Percentiles rank a stretch among this genome's conserved stretches.
These are phyloP conservation scores for Conticribra weissflogii DNA, from an alignment of 108 stramenopile species.

Conservation along the genomic window DNA sequence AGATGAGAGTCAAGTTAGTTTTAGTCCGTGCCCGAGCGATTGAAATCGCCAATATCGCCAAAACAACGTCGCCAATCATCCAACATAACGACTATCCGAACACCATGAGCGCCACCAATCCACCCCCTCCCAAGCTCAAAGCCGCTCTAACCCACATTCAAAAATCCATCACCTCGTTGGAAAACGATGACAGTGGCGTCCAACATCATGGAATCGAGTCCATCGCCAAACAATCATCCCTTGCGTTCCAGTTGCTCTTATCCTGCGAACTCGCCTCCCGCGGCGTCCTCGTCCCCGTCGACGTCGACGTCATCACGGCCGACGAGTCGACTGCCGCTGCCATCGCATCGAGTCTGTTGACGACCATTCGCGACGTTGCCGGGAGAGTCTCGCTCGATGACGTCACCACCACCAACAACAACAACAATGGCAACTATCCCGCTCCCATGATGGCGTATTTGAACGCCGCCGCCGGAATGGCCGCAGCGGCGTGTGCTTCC, in stretches of 20 bases:
- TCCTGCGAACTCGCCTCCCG: slow-evolving; percentile 30
- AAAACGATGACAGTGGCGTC: not conserved
- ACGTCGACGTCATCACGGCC: slow-evolving; percentile 1
- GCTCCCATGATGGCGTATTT: slow-evolving; percentile 26
- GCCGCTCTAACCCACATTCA: slow-evolving; percentile 26
- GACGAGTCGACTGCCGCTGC: not conserved
- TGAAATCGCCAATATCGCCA: too few relatives aligned
- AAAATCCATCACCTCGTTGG: slow-evolving; percentile 19
- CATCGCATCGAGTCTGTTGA: slow-evolving; percentile 7
- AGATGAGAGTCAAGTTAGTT: too few relatives aligned
- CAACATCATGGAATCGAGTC: not conserved
- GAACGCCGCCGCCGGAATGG: slow-evolving; percentile 29
- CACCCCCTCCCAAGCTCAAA: slow-evolving; percentile 31
- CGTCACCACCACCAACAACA: too few relatives aligned
- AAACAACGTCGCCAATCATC: too few relatives aligned
- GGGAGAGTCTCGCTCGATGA: slow-evolving; percentile 24
- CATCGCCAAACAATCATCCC: not conserved
- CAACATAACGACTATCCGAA: too few relatives aligned
- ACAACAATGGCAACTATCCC: slow-evolving; percentile 11
- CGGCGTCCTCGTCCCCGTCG: slow-evolving; percentile 12
- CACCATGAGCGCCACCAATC: not conserved
- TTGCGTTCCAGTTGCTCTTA: slow-evolving; percentile 16
- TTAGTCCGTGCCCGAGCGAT: too few relatives aligned
- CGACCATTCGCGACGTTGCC: slow-evolving; percentile 7
- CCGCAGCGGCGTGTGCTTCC: slow-evolving; percentile 12